Conservation (phyloP, 495 filamentous ascomycete species). For the Trichoderma orchidacearum region DNA sequence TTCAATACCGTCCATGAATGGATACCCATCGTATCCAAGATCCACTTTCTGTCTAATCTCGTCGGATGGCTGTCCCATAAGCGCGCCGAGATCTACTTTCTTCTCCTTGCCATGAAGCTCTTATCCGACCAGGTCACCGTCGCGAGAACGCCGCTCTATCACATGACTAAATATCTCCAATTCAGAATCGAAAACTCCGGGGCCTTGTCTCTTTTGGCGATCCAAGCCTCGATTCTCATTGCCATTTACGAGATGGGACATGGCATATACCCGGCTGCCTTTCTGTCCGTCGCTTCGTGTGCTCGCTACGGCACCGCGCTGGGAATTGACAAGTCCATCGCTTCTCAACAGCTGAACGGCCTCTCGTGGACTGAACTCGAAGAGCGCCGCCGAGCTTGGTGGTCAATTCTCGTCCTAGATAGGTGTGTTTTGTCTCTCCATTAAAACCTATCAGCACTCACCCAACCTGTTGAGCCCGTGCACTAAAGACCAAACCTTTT, state of each 20-base stretch:
- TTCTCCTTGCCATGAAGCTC: slow-evolving; percentile 38
- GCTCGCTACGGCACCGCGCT: slow-evolving; percentile 29
- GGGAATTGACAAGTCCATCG: slow-evolving; percentile 19
- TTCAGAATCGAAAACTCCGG: slow-evolving; percentile 22
- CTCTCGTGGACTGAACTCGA: slow-evolving; percentile 35
- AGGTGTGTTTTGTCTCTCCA: slow-evolving; percentile 17
- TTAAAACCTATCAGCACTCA: background rate
- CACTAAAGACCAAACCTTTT: slow-evolving; percentile 6
- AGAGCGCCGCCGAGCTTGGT: slow-evolving; percentile 35
- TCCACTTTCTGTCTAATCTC: slow-evolving; percentile 22
- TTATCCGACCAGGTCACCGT: slow-evolving; percentile 8
- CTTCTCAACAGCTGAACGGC: slow-evolving; percentile 2
- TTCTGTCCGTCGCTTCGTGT: slow-evolving; percentile 28
- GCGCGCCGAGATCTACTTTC: slow-evolving; percentile 30
- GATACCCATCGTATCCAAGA: slow-evolving; percentile 39
- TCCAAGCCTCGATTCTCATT: slow-evolving; percentile 31
- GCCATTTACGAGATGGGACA: slow-evolving; percentile 34
- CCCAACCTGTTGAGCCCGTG: too few species aligned
- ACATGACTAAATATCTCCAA: slow-evolving; percentile 25
- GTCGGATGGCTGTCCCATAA: slow-evolving; percentile 23
- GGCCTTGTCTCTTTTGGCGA: slow-evolving; percentile 21
- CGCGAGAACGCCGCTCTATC: slow-evolving; percentile 19
- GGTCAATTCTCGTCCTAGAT: slow-evolving; percentile 36
- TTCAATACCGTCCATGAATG: slow-evolving; percentile 24
- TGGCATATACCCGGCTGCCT: slow-evolving; percentile 34